These are phyloP conservation scores for Septoria petroselini DNA, from an alignment of 2,329 filamentous ascomycete species.

Conservation along the genomic window DNA sequence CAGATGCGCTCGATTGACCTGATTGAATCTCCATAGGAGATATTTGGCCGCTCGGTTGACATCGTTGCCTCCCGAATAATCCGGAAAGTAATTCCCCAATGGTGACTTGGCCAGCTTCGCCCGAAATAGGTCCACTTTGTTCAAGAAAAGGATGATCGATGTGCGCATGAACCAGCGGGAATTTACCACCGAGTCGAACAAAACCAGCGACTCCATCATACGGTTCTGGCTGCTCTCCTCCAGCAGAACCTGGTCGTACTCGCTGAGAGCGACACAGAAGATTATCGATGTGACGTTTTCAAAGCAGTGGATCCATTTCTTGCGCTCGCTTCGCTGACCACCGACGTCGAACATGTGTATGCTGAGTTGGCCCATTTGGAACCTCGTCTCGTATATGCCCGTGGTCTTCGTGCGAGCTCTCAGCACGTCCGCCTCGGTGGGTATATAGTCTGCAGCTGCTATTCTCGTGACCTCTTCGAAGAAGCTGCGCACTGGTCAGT, in stretches of 20 bases:
- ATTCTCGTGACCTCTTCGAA: conserved; percentile 91
- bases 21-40: conserved; percentile 95
- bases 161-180: conserved; percentile 99
- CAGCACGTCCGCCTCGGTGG: conserved; percentile 90
- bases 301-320: conserved; percentile 99
- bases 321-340: conserved; percentile 92
- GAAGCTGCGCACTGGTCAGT: conserved; percentile 61
- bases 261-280: conserved; percentile 95
- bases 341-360: conserved; percentile 99
- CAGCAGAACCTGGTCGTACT: conserved; percentile 94
- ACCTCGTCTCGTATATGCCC: conserved; percentile 97
- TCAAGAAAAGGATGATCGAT: conserved; percentile 96
- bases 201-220: conserved; percentile 96
- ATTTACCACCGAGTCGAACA: conserved; percentile 98
- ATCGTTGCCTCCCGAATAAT: conserved; percentile 96
- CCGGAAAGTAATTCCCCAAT: conserved; percentile 90
- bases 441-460: conserved; percentile 78
- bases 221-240: conserved; percentile 99
- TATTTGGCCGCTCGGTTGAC: conserved; percentile 98
- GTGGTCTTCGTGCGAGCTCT: conserved; percentile 97
- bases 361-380: conserved; percentile 96
- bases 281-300: conserved; percentile 99
- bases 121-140: conserved; percentile 98
- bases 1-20: conserved; percentile 92
- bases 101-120: conserved; percentile 88